phyloP scores from a whole-genome alignment of 495 filamentous ascomycete genomes.

The Durotheca rogersii region DNA sequence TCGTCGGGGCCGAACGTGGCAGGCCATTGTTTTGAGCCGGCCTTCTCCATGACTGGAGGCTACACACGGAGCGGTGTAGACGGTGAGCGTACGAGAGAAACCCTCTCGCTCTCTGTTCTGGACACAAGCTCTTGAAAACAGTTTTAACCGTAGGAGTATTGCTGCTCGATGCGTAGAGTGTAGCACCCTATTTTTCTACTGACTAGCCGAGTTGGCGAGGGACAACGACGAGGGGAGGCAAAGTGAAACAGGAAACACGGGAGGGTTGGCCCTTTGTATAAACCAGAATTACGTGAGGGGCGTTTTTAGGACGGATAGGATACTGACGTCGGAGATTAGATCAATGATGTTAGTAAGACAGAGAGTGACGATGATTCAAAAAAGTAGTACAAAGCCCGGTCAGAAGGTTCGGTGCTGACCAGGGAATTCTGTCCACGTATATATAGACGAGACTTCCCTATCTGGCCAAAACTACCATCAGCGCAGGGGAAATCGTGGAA shows the following conservation, averaged over 20 bases:
- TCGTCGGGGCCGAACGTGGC: constrained; percentile 20
- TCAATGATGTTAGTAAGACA: not conserved
- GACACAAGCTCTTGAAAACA: not conserved
- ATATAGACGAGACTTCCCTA: no score
- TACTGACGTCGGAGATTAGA: not conserved
- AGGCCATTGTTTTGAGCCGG: constrained; percentile 20
- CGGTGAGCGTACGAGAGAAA: not conserved
- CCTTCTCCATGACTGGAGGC: constrained; percentile 16
- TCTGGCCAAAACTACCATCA: no score
- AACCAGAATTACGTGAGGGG: not conserved
- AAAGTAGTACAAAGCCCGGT: not conserved
- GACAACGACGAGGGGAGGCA: no score
- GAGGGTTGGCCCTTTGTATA: not conserved
- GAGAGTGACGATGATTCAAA: constrained; percentile 2
- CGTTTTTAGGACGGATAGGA: not conserved
- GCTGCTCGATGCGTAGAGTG: no score
- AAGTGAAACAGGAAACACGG: not conserved
- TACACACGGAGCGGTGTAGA: not conserved
- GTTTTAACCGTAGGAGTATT: not conserved
- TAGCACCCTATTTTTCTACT: no score
- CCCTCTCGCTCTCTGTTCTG: not conserved
- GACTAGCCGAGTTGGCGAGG: no score
- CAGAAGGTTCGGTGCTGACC: not conserved
- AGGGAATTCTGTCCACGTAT: no score
- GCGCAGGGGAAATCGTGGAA: not conserved